phyloP scores from a whole-genome alignment of 805 yeast species.

The Candida ipomoeae region DNA sequence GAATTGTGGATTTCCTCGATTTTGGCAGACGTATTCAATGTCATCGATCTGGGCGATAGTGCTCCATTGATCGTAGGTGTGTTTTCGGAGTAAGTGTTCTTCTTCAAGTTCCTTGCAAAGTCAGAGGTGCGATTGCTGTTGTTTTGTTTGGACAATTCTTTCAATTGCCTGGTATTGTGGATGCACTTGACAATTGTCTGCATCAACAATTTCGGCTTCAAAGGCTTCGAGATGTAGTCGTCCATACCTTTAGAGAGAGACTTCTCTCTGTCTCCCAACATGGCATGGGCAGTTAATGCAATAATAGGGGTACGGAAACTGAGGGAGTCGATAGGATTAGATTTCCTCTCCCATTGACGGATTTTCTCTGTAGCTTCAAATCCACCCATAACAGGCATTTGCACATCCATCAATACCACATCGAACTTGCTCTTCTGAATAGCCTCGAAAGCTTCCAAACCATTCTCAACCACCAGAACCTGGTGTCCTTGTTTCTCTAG shows the following conservation, averaged over 20 bases:
- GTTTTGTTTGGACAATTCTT: conserved; percentile 49
- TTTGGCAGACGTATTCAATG: neutral
- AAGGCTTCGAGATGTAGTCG: conserved; percentile 83
- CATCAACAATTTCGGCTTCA: conserved; percentile 75
- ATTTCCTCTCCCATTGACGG: conserved; percentile 82
- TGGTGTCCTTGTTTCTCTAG: conserved; percentile 82
- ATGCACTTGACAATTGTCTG: conserved; percentile 85
- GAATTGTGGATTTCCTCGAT: neutral
- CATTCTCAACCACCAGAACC: conserved; percentile 83
- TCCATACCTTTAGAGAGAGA: conserved; percentile 90
- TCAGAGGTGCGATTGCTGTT: conserved; percentile 42
- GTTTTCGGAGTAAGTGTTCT: conserved; percentile 22
- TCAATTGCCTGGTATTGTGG: conserved; percentile 60
- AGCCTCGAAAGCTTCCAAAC: conserved; percentile 76
- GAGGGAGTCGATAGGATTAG: conserved; percentile 64
- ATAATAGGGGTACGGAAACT: conserved; percentile 80
- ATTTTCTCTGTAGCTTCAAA: conserved; percentile 86
- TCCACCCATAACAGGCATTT: conserved; percentile 95
- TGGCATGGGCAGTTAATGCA: conserved; percentile 89
- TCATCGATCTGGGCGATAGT: neutral
- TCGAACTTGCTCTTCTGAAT: conserved; percentile 65
- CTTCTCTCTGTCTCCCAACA: conserved; percentile 87
- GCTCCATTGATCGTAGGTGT: neutral
- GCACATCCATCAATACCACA: conserved; percentile 88
- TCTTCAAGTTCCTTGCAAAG: conserved; percentile 44